Evolutionary conservation across 2,329 filamentous ascomycete species (phyloP), one percentile per base, ranked within the genome.

Genomic region (Fusarium setosum): DNA sequence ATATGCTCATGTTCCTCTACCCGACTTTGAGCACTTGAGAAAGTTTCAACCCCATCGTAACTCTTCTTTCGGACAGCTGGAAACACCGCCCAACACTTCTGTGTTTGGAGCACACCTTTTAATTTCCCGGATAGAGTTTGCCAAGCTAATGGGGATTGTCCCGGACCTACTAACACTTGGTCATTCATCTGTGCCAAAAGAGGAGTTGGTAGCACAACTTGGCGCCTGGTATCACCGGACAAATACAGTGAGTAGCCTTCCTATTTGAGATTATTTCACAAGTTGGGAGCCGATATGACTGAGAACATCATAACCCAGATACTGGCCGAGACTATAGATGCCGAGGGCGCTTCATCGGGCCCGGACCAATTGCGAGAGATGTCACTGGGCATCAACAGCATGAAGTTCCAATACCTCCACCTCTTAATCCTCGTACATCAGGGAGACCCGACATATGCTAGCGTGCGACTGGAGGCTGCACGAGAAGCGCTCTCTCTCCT

Each of bases 331-430:
- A 48, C 10, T 3, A 8, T 48, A 1, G 12, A 37, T 5, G 15
- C 3, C 2, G 54, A 60, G 15, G 21, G 18, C 6, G 1, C 9
- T 0, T 26, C 6, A 1, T 56, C 45, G 0, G 12, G 20, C n/a
- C 21, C 41, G 0, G n/a, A 49, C 9, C 51, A 63, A 3, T 1
- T 37, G 5, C 23, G 29, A 2, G 57, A 63, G 15, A 63, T 63
- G 57, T 6, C 12, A 42, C n/a, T 63, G 0, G 57, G 57, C 3
- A 63, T 61, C 2, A 47, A 13, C 15, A 57, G 40, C 4, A 10
- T 56, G 1, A 53, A 34, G 4, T 61, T 57, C 24, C 51, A 63
- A 11, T 61, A 61, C 5, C 8, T 57, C 1, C 47, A 63, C 4
- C 13, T 38, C 2, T 13, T 26, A 0, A 48, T 61, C 24, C n/a